Conservation (phyloP, 2,329 filamentous ascomycete genomes). For the Domatiomyces catenatus region DNA sequence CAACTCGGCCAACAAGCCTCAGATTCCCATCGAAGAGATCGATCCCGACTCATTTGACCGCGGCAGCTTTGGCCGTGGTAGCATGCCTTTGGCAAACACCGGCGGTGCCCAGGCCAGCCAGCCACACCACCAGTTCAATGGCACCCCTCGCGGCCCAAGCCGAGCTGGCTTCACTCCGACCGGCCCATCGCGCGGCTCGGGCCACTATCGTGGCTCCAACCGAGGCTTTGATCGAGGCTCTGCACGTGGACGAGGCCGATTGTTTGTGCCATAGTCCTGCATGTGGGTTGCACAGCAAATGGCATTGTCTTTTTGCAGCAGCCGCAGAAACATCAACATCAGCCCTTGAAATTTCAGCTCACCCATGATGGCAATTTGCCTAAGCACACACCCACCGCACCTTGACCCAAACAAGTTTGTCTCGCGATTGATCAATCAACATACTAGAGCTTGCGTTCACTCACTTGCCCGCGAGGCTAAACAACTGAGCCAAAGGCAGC, state of each 20-base stretch:
- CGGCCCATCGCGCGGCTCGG: conserved; percentile 3
- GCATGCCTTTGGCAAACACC: conserved; percentile 14
- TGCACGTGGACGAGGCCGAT: conserved; percentile 15
- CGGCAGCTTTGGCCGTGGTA: conserved; percentile 16
- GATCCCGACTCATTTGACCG: conserved; percentile 35
- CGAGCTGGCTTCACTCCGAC: conserved; percentile 3
- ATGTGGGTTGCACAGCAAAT: not conserved
- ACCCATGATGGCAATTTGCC: not conserved
- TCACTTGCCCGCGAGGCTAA: not conserved
- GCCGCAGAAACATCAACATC: not conserved
- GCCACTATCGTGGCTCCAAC: conserved; percentile 7
- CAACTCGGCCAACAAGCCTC: conserved; percentile 14
- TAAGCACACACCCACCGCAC: not conserved
- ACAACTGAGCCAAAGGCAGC: not conserved
- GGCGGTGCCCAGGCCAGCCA: conserved; percentile 5
- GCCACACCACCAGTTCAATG: conserved; percentile 4
- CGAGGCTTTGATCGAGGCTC: conserved; percentile 14
- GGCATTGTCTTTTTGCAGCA: not conserved
- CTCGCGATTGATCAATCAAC: not conserved
- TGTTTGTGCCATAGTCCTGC: conserved; percentile 15
- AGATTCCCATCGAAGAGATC: conserved; percentile 32
- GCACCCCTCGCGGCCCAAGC: conserved; percentile 4
- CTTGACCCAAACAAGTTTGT: not conserved
- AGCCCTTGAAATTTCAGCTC: not conserved
- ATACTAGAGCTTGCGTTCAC: not conserved